Percentiles rank a stretch among this genome's conserved stretches.
Conservation (phyloP, 2,329 filamentous ascomycete species). For the Rutstroemia sp. region DNA sequence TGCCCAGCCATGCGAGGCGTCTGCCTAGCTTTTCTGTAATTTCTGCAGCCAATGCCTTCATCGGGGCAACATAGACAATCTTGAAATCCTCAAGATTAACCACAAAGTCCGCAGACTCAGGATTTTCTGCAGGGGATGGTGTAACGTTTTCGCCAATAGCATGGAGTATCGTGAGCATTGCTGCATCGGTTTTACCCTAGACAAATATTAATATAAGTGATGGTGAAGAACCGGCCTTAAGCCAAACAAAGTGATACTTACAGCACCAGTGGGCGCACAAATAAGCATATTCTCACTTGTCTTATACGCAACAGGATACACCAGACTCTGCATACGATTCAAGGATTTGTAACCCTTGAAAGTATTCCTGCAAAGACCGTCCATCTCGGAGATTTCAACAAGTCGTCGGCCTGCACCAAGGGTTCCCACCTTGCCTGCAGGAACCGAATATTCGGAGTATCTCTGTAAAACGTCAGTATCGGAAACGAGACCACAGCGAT, state of each 20-base stretch:
- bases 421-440: slow-evolving; percentile 70
- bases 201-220: neutral
- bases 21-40: slow-evolving; percentile 92
- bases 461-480: slow-evolving; percentile 42
- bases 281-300: slow-evolving; percentile 99
- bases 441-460: slow-evolving; percentile 86
- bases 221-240: no score
- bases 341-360: slow-evolving; percentile 91
- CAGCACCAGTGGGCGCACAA: slow-evolving; percentile 90
- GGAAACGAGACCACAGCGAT: neutral
- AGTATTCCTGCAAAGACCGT: slow-evolving; percentile 82
- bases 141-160: slow-evolving; percentile 77
- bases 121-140: slow-evolving; percentile 72
- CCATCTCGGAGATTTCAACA: slow-evolving; percentile 72
- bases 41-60: slow-evolving; percentile 97
- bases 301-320: slow-evolving; percentile 91
- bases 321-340: slow-evolving; percentile 96
- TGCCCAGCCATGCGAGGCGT: slow-evolving; percentile 85
- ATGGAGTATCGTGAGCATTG: slow-evolving; percentile 92
- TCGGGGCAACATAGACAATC: slow-evolving; percentile 96
- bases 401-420: slow-evolving; percentile 68
- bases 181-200: slow-evolving; percentile 91
- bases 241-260: slow-evolving; percentile 32
- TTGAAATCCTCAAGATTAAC: slow-evolving; percentile 90
- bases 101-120: slow-evolving; percentile 66